A percentile compares a stretch with the other conserved stretches of the same genome.
Conservation (phyloP, 1,139 yeast genomes). For the Geotrichum reessii region DNA sequence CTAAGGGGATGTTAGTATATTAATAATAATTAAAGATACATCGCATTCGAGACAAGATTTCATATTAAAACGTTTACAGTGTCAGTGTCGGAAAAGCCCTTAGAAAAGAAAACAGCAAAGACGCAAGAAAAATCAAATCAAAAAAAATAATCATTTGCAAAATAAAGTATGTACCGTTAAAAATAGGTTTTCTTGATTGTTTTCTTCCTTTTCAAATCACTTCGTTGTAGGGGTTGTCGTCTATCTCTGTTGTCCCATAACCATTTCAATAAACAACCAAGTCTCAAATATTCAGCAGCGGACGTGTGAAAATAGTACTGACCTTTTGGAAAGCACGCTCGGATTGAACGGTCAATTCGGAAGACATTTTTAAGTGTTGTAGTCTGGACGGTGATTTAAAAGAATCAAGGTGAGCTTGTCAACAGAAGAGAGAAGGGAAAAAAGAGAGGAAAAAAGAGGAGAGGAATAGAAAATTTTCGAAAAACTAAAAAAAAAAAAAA, state of each 20-base stretch:
- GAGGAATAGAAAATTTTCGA: constrained; percentile 4
- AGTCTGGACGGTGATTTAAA: constrained; percentile 10
- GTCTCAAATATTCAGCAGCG: not conserved
- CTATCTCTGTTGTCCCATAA: not conserved
- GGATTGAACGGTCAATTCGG: constrained; percentile 99
- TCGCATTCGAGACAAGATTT: not conserved
- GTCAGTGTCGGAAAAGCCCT: not conserved
- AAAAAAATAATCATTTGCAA: not conserved
- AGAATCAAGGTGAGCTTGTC: not conserved
- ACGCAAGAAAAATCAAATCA: not conserved
- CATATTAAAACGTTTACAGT: not conserved
- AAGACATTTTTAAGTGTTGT: constrained; percentile 65
- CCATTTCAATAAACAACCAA: not conserved
- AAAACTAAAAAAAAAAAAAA: constrained; percentile 7
- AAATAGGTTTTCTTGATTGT: not conserved
- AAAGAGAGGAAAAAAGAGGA: constrained; percentile 4
- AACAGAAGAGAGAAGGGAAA: constrained; percentile 8
- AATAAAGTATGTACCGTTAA: not conserved
- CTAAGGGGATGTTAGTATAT: constrained; percentile 38
- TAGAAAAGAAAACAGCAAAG: not conserved
- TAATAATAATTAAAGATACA: not conserved
- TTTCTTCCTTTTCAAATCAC: not conserved
- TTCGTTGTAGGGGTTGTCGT: not conserved
- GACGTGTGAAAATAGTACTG: not conserved
- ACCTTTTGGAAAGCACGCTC: constrained; percentile 99